Evolutionary conservation across 139 green algal genomes (phyloP).

Genomic region (Parachlorella kessleri): DNA sequence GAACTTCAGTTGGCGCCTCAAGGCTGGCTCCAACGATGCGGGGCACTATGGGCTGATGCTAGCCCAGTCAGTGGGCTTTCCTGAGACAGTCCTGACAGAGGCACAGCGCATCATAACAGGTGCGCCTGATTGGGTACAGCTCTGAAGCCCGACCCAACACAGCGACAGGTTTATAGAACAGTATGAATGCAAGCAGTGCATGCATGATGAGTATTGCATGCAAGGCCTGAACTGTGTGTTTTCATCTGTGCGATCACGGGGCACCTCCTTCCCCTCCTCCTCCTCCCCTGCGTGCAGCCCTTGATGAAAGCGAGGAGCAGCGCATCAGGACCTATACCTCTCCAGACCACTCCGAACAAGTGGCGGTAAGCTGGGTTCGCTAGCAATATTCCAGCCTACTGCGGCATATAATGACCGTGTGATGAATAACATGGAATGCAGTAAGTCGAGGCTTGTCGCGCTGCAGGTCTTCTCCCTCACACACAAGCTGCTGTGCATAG

Average conservation of each 20-base stretch:
- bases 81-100: constrained; percentile 25
- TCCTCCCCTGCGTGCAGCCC: neutral
- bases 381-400: no score
- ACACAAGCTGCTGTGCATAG: constrained; percentile 26
- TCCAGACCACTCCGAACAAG: neutral
- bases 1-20: constrained; percentile 41
- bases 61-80: constrained; percentile 54
- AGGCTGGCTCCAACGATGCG: constrained; percentile 18
- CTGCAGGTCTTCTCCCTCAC: constrained; percentile 8
- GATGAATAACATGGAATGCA: no score
- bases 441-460: no score
- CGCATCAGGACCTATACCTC: neutral
- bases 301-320: constrained; percentile 18
- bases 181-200: neutral
- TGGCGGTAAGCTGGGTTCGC: no score
- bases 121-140: neutral
- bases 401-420: no score
- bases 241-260: neutral
- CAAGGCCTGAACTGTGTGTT: neutral
- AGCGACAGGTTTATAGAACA: neutral
- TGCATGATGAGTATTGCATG: neutral
- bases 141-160: neutral
- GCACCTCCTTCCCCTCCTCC: neutral
- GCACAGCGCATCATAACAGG: constrained; percentile 29
- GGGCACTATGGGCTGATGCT: constrained; percentile 71